A percentile compares a stretch with the other conserved stretches of the same genome.
These are phyloP conservation scores for Haplographium delicatum DNA, from an alignment of 495 filamentous ascomycete genomes.

Conservation along the genomic window DNA sequence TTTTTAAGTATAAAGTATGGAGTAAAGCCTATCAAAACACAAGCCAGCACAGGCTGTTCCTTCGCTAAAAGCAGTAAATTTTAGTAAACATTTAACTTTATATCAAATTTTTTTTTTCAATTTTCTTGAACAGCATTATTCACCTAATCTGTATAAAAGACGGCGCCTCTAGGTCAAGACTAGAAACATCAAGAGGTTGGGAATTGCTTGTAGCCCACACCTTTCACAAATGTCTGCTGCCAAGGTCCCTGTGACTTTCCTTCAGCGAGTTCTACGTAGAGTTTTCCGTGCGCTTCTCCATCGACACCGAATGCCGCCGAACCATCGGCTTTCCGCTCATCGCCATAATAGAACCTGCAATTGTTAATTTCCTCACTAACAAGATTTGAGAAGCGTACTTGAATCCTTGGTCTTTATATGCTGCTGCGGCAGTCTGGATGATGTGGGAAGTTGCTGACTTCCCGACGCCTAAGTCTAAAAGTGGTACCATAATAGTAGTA, in stretches of 20 bases:
- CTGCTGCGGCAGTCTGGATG: conserved; percentile 34
- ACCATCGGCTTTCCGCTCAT: conserved; percentile 41
- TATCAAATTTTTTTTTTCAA: too few relatives aligned
- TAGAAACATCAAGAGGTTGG: not conserved
- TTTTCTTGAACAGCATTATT: too few relatives aligned
- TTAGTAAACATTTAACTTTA: too few relatives aligned
- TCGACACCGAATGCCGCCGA: conserved; percentile 26
- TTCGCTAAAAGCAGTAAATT: too few relatives aligned
- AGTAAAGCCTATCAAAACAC: too few relatives aligned
- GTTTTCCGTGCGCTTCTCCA: conserved; percentile 39
- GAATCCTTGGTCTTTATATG: conserved; percentile 39
- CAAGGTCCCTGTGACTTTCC: conserved; percentile 36
- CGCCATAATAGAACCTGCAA: conserved; percentile 45
- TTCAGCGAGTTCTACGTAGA: conserved; percentile 38
- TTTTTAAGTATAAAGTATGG: too few relatives aligned
- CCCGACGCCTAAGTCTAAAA: conserved; percentile 37
- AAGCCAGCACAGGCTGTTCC: too few relatives aligned
- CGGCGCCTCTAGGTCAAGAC: too few relatives aligned
- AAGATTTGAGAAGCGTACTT: conserved; percentile 30
- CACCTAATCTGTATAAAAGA: too few relatives aligned
- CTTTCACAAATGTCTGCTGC: conserved; percentile 46
- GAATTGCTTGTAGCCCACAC: conserved; percentile 14
- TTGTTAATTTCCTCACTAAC: not conserved
- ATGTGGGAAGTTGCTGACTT: conserved; percentile 42
- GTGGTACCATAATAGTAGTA: conserved; percentile 22